Conservation (phyloP, 768 basidiomycete species). For the Termitomyces eurrhizus region DNA sequence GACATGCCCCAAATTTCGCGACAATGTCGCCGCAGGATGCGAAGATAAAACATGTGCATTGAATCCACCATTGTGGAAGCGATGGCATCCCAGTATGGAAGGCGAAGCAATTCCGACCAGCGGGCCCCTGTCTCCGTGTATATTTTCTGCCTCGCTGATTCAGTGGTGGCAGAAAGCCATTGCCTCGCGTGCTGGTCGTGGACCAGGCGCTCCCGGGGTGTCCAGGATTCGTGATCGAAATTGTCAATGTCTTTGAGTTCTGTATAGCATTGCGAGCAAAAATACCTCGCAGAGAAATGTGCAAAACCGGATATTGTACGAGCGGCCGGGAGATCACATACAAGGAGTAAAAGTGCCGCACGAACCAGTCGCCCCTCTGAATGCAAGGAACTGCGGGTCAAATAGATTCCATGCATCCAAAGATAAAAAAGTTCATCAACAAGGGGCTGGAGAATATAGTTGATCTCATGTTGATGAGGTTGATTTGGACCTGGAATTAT, state of each 20-base stretch:
- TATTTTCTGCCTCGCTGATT: conserved; percentile 9
- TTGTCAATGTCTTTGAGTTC: conserved; percentile 19
- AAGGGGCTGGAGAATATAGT: conserved; percentile 29
- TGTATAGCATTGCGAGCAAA: conserved; percentile 22
- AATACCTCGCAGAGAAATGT: conserved; percentile 11
- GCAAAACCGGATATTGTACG: conserved; percentile 24
- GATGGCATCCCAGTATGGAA: conserved; percentile 28
- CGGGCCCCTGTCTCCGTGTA: conserved; percentile 21
- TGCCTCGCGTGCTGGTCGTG: not conserved
- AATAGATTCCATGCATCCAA: conserved; percentile 24
- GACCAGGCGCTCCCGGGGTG: not conserved
- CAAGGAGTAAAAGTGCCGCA: conserved; percentile 23
- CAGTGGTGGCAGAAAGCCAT: conserved; percentile 20
- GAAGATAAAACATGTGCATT: too few relatives aligned
- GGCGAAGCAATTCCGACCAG: conserved; percentile 26
- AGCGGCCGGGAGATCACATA: conserved; percentile 30
- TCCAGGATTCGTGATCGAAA: conserved; percentile 16
- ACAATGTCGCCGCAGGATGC: not conserved
- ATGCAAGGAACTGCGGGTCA: not conserved
- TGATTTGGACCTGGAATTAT: conserved; percentile 38
- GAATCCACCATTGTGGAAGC: conserved; percentile 4
- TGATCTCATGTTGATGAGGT: conserved; percentile 28
- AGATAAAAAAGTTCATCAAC: conserved; percentile 31
- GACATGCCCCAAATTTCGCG: not conserved
- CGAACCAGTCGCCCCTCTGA: not conserved